Conservation (phyloP, 768 basidiomycete genomes). For the Leccinum subtestaceum region DNA sequence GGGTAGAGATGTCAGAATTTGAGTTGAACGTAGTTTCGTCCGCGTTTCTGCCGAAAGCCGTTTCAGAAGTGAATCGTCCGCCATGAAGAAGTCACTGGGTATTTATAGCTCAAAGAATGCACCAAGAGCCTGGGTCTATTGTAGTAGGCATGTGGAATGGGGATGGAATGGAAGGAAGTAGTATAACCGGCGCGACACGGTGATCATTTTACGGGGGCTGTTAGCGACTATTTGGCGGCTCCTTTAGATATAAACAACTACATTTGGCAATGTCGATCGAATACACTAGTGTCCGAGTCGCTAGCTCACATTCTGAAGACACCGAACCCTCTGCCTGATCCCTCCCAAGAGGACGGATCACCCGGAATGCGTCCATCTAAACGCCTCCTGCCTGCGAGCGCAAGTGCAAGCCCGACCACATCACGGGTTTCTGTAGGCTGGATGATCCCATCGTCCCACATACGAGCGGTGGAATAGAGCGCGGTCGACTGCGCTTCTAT, state of each 20-base stretch:
- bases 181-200: background rate
- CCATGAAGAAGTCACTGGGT: slow-evolving; percentile 12
- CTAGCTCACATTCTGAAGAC: slow-evolving; percentile 80
- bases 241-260: slow-evolving; percentile 25
- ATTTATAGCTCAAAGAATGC: slow-evolving; percentile 2
- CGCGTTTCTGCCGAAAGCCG: slow-evolving; percentile 62
- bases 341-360: slow-evolving; percentile 58
- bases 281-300: no score
- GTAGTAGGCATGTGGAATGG: background rate
- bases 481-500: slow-evolving; percentile 90
- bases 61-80: slow-evolving; percentile 17
- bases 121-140: background rate
- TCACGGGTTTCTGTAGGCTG: slow-evolving; percentile 85
- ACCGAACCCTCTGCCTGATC: slow-evolving; percentile 70
- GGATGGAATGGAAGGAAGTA: background rate
- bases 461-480: slow-evolving; percentile 82
- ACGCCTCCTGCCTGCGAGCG: slow-evolving; percentile 59
- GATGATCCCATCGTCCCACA: slow-evolving; percentile 95
- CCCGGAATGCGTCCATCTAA: slow-evolving; percentile 11
- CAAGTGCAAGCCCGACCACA: slow-evolving; percentile 83
- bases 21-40: slow-evolving; percentile 72
- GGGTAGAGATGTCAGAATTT: slow-evolving; percentile 79
- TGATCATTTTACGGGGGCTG: background rate
- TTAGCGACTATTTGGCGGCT: slow-evolving; percentile 24
- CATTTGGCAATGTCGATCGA: slow-evolving; percentile 25